Conservation (phyloP, 768 basidiomycete genomes). For the Pisolithus sp. region DNA sequence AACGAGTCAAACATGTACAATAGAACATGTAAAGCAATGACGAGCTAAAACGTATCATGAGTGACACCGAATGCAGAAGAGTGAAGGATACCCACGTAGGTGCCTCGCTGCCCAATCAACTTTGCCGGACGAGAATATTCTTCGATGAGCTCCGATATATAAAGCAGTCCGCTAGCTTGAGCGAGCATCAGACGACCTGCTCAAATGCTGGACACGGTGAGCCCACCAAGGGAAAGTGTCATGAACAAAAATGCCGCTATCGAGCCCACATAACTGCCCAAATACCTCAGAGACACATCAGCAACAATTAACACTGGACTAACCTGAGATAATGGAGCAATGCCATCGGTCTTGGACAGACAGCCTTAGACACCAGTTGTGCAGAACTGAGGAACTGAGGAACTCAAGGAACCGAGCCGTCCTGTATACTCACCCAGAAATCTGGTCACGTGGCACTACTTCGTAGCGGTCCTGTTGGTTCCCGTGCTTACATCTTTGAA, state of each 20-base stretch:
- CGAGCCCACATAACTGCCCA: conserved; percentile 63
- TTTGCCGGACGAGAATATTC: conserved; percentile 86
- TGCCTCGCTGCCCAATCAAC: conserved; percentile 72
- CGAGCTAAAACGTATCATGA: conserved; percentile 41
- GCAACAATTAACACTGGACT: conserved; percentile 9
- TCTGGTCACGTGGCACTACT: too few species aligned
- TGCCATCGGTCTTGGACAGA: conserved; percentile 31
- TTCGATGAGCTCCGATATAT: conserved; percentile 92
- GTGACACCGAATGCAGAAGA: background rate
- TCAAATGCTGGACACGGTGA: background rate
- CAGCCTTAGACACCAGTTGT: background rate
- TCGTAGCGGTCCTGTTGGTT: background rate
- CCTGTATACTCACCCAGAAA: too few species aligned
- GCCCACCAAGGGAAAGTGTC: conserved; percentile 83
- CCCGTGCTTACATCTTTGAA: background rate
- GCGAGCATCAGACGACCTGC: conserved; percentile 4
- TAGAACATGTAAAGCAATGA: conserved; percentile 71
- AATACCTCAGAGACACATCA: background rate
- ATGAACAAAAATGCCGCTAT: conserved; percentile 80
- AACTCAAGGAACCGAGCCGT: too few species aligned
- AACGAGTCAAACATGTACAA: conserved; percentile 79
- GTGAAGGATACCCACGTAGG: conserved; percentile 60
- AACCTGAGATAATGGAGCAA: conserved; percentile 61
- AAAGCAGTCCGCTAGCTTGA: conserved; percentile 86
- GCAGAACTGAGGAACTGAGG: too few species aligned